Conservation (phyloP, 2,329 filamentous ascomycete genomes). For the Cladosporium sp. region DNA sequence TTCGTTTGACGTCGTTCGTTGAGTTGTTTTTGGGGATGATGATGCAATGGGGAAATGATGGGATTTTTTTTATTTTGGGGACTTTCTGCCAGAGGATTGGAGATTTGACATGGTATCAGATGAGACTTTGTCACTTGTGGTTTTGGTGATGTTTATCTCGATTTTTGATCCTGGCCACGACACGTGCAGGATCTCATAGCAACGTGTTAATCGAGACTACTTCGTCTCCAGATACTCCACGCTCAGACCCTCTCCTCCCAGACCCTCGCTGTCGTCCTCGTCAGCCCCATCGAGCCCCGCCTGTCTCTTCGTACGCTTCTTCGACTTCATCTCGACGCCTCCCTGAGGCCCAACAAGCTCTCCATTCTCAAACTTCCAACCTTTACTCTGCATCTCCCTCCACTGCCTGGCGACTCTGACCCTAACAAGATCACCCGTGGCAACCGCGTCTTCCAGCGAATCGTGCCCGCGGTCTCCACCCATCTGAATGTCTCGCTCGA, state of each 20-base stretch:
- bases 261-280: not conserved
- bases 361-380: constrained; percentile 9
- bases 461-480: constrained; percentile 73
- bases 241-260: not conserved
- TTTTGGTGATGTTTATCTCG: not conserved
- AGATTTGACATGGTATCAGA: not conserved
- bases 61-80: not conserved
- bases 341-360: not conserved
- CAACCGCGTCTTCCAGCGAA: constrained; percentile 85
- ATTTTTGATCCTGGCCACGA: not conserved
- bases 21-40: not conserved
- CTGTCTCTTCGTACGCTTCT: not conserved
- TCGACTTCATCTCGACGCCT: not conserved
- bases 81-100: not conserved
- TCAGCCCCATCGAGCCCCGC: constrained; percentile 1
- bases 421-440: constrained; percentile 82
- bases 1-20: not conserved
- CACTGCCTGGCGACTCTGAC: constrained; percentile 55
- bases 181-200: not conserved
- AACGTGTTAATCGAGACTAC: not conserved
- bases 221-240: not conserved
- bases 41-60: not conserved
- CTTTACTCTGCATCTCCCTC: constrained; percentile 6
- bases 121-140: not conserved
- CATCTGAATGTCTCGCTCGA: constrained; percentile 77